Conservation (phyloP, 2,329 filamentous ascomycete species). For the Diaporthe sp. region DNA sequence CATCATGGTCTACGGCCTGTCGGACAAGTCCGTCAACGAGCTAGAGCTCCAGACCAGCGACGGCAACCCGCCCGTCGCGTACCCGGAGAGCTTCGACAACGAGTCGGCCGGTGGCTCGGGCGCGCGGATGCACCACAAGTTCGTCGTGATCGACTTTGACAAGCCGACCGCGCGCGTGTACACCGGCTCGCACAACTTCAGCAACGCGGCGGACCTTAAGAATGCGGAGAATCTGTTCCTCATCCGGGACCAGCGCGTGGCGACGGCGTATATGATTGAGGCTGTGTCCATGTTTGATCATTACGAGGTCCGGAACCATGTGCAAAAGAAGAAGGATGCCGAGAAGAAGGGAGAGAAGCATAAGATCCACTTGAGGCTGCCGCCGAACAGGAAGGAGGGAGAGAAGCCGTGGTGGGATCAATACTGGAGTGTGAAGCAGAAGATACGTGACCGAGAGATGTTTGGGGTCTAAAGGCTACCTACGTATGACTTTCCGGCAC, state of each 20-base stretch:
- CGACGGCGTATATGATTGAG: constrained; percentile 39
- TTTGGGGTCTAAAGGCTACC: constrained; percentile 32
- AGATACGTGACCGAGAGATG: constrained; percentile 38
- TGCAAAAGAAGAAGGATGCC: constrained; percentile 32
- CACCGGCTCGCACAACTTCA: constrained; percentile 40
- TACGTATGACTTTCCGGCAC: too few species aligned
- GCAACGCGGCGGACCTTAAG: constrained; percentile 36
- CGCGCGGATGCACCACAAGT: constrained; percentile 39
- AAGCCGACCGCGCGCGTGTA: constrained; percentile 39
- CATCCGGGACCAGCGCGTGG: constrained; percentile 36
- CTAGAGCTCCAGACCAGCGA: constrained; percentile 35
- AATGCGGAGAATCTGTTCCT: constrained; percentile 38
- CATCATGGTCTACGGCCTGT: constrained; percentile 39
- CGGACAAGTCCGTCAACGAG: constrained; percentile 38
- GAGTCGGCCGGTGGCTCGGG: constrained; percentile 38
- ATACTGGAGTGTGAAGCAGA: constrained; percentile 37
- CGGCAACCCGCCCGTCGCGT: constrained; percentile 40
- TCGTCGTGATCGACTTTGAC: constrained; percentile 40
- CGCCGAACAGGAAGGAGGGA: constrained; percentile 29
- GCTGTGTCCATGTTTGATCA: constrained; percentile 40
- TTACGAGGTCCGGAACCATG: constrained; percentile 37
- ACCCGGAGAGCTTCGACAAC: constrained; percentile 35
- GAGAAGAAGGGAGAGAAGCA: constrained; percentile 35
- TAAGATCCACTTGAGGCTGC: constrained; percentile 34
- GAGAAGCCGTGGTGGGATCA: constrained; percentile 39